Base-by-base conservation (phyloP, 164 flowering plant species). In the Protea cynaroides region DNA sequence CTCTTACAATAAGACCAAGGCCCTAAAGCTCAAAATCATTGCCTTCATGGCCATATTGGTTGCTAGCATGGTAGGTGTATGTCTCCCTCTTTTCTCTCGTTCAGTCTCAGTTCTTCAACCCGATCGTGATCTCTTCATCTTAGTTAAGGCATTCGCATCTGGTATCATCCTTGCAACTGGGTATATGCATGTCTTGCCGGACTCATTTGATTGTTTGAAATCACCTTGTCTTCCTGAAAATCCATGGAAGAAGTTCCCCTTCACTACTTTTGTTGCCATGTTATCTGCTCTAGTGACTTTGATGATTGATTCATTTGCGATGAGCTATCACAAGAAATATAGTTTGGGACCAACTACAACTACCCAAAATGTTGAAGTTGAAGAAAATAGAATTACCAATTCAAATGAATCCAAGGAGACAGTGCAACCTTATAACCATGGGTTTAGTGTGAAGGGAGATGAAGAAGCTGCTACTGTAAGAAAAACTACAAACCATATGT, bases 161-260 rank as follows among this genome's bases (percentile, higher is more conserved):
- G 79, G 79, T n/a, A 60, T 76, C 29, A 76, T 76, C 19, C 73
- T 76, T 0, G 76, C 72, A 1, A 75, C 78, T 0, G 78, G 78
- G 22, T 69, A 69, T 52, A 69, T 76, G 76, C 79, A 76, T 19
- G 75, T 76, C 1, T 46, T 76, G 59, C 79, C 76, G 0, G 79
- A 76, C 38, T 69, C 79, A 0, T 76, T 76, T 25, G 71, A 72
- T 25, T 51, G 61, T 59, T 55, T 72, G 52, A 58, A 58, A 25
- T 72, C 79, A 1, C 46, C 22, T 37, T 76, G 76, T 59, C 38
- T 76, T 69, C 36, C 71, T 1, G 66, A 66, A 4, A 49, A 68
- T 18, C 79, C 79, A 6, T 76, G 79, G 76, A 68, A 66, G 44
- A 69, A 69, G 53, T 76, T 76, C 25, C 79, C 79, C 0, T 76